Percentiles rank a stretch among this genome's conserved stretches.
phyloP scores from a whole-genome alignment of 352 stramenopile species.

The Phytophthora pini region DNA sequence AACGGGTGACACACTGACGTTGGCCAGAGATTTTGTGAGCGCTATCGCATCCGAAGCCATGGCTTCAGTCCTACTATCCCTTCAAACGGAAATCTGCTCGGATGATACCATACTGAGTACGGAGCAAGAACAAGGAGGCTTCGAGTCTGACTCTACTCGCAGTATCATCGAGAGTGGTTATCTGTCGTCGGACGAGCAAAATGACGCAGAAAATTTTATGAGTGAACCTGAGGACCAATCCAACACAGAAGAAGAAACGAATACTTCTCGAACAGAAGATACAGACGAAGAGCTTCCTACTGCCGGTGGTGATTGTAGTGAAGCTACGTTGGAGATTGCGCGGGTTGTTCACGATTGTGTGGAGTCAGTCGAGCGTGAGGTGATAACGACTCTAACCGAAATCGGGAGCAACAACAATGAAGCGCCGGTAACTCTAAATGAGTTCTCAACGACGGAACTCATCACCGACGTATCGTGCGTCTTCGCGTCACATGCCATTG shows the following conservation, averaged over 20 bases:
- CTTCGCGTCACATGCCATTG: constrained; percentile 22
- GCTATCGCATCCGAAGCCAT: constrained; percentile 16
- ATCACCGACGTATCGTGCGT: constrained; percentile 7
- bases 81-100: constrained; percentile 1
- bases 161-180: constrained; percentile 15
- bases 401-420: not conserved
- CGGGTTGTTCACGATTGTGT: constrained; percentile 1
- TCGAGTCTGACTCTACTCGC: constrained; percentile 15
- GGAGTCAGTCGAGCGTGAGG: constrained; percentile 8
- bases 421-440: not conserved
- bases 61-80: constrained; percentile 8
- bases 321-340: not conserved
- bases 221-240: not conserved
- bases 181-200: constrained; percentile 16
- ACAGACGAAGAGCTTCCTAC: not conserved
- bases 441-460: constrained; percentile 19
- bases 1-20: constrained; percentile 2
- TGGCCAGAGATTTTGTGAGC: constrained; percentile 21
- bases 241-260: not conserved
- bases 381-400: not conserved
- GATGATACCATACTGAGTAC: not conserved
- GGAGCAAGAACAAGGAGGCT: constrained; percentile 13
- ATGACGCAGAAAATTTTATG: not conserved
- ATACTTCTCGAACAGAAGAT: not conserved
- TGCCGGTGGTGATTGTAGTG: no score